Evolutionary conservation across 2,329 filamentous ascomycete species (phyloP), one percentile per base, ranked within the genome.

Genomic region (Neocucurbitaria cava): DNA sequence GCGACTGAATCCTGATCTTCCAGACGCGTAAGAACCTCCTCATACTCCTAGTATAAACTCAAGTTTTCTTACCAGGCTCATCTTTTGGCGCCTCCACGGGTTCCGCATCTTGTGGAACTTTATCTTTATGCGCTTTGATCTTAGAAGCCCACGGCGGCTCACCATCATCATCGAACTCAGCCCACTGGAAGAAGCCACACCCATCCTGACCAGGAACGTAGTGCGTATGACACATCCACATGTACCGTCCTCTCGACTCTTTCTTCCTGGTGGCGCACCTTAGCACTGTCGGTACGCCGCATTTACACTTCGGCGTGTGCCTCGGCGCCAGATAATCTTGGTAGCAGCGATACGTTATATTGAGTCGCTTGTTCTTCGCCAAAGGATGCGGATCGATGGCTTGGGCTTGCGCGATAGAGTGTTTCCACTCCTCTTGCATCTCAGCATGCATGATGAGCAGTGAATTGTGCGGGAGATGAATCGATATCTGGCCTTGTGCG

Each of bases 371-470:
- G 64, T 87, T 92, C 0, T 89, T 89, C 0, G 93, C 85, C 1
- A 96, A 73, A 0, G 93, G 91, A 73, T 99, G 95, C 1, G 92
- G 91, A 57, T 92, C 89, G 54, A 98, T 90, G 3, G 88, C 86
- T 44, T 83, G 81, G 0, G 90, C 88, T 0, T 92, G 90, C 0
- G 87, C 82, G 39, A 99, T 90, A 62, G 86, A 85, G 74, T 99
- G 95, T 74, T 97, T 98, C 92, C 92, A 98, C 70, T 90, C 89
- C 71, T 98, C 94, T 71, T 98, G 94, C 91, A 96, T 98, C 71
- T 96, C 92, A 0, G 94, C 93, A 69, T 98, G 93, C 95, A 99
- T 98, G 9, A 98, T 82, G 0, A 99, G 82, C 0, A 98, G 83
- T 0, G 91, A 96, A 74, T 98, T 98, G 75, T 98, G 95, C 0